Evolutionary conservation across 2,329 filamentous ascomycete genomes (phyloP).

Genomic region (Coniochaeta hoffmannii): DNA sequence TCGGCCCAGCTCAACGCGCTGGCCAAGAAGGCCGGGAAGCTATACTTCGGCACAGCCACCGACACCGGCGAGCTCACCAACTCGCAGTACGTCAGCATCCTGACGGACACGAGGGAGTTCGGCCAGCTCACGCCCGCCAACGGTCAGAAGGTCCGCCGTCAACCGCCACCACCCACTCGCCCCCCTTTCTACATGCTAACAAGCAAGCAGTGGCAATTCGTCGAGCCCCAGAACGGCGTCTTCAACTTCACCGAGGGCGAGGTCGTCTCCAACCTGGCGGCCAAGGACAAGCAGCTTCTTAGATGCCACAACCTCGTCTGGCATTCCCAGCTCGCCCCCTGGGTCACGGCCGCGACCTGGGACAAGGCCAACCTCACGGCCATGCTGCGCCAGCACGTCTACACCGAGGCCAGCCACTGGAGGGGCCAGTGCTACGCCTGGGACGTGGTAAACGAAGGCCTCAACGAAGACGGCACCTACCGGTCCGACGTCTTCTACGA

Average conservation of each 20-base stretch:
- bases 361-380: constrained; percentile 40
- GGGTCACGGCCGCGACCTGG: constrained; percentile 37
- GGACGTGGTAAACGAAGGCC: constrained; percentile 43
- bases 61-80: constrained; percentile 42
- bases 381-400: constrained; percentile 42
- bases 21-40: constrained; percentile 34
- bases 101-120: constrained; percentile 41
- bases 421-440: constrained; percentile 37
- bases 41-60: constrained; percentile 49
- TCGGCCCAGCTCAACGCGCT: constrained; percentile 29
- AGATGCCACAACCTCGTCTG: constrained; percentile 43
- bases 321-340: constrained; percentile 37
- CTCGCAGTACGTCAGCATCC: constrained; percentile 35
- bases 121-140: constrained; percentile 38
- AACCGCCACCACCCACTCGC: constrained; percentile 18
- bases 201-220: constrained; percentile 35
- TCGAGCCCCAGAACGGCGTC: constrained; percentile 38
- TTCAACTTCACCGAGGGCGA: constrained; percentile 47
- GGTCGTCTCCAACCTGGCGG: constrained; percentile 24
- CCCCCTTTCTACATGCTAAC: not conserved
- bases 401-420: constrained; percentile 32
- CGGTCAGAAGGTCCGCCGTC: constrained; percentile 4
- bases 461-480: constrained; percentile 36
- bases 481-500: constrained; percentile 30
- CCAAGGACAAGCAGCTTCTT: constrained; percentile 27